Evolutionary conservation across 1,139 yeast genomes (phyloP), one percentile per base, ranked within the genome.

Genomic region (Hanseniaspora gamundiae): DNA sequence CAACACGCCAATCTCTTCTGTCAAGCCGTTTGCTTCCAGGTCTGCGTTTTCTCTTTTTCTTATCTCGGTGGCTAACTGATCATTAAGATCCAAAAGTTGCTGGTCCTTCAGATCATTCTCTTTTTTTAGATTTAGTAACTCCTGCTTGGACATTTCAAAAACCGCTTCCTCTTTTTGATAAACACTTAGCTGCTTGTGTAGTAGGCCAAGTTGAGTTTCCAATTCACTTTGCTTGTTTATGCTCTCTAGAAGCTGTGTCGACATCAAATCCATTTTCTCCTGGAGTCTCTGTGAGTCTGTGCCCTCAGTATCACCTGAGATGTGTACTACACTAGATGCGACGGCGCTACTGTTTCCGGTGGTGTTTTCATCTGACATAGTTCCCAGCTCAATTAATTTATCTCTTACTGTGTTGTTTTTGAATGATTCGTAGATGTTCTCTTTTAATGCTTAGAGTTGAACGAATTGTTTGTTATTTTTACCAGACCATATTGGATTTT

Each of bases 1-100:
- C 44, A 85, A 66, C 39, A 84, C 94, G 57, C 82, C 91, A 26
- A 84, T 81, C 58, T 85, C 94, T 17, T 69, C 73, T 47, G 78
- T 72, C 40, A 85, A 61, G 49, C 73, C 71, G 42, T 69, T 66
- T 41, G 75, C 78, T 51, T 80, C 80, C 16, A 67, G 64, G 49
- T 80, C 83, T 1, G 83, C 78, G 3, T 61, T 69, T n/a, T 55
- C 60, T 44, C 73, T 69, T 39, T 65, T 65, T 41, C 61, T 64
- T 33, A 58, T 59, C 44, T 72, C 71, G 13, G 54, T 53, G 14
- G 53, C 57, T 3, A 67, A 49, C 28, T 56, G 58, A 16, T 51
- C 58, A 28, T 63, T 59, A 19, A 64, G 58, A n/a, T 54, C 53
- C 2, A 56, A 51, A n/a, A 68, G 48, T 2, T 65, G 58, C 42